Base-by-base conservation (phyloP, 495 filamentous ascomycete genomes). In the Podospora appendiculata region DNA sequence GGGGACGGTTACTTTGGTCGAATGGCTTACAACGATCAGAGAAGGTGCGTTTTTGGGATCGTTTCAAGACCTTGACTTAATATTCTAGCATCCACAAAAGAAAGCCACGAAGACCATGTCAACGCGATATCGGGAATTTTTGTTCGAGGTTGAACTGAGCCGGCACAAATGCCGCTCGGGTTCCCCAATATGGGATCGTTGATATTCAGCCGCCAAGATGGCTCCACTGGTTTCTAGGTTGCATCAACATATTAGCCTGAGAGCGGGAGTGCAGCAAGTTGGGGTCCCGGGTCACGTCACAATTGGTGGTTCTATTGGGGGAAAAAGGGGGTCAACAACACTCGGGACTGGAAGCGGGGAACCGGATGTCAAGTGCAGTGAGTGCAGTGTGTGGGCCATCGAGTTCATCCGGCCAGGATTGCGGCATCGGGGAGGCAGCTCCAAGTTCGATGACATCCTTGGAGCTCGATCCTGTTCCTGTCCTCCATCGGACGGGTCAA, bases 341-440 rank as follows among this genome's bases (percentile, higher is more conserved):
- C 13, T 18, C 17, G 33, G 11, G 14, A 17, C 41, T n/a, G 25
- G 17, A 34, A 52, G 54, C 51, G 58, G 54, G 51, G 48, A 50
- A 59, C 38, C 47, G 44, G 32, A 38, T 45, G 33, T 34, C 16
- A 32, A n/a, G n/a, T n/a, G n/a, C n/a, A n/a, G n/a, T n/a, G n/a
- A n/a, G 16, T 39, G n/a, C 35, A 47, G n/a, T 50, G 45, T 32
- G 45, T 41, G 47, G 39, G 39, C 46, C 45, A 33, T 55, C 18
- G 57, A 58, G 46, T 60, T 60, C 60, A 60, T n/a, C 60, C 57
- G 60, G 53, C 25, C 49, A 25, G 25, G 46, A 55, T 48, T 41
- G 45, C 50, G 50, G 53, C 47, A 53, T 51, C 42, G 58, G 41
- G 40, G 41, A 4, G 16, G n/a, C n/a, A 44, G n/a, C 41, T 44